These are phyloP conservation scores for Backusella westeae DNA, from an alignment of 192 early-diverging fungal genomes.

Conservation along the genomic window DNA sequence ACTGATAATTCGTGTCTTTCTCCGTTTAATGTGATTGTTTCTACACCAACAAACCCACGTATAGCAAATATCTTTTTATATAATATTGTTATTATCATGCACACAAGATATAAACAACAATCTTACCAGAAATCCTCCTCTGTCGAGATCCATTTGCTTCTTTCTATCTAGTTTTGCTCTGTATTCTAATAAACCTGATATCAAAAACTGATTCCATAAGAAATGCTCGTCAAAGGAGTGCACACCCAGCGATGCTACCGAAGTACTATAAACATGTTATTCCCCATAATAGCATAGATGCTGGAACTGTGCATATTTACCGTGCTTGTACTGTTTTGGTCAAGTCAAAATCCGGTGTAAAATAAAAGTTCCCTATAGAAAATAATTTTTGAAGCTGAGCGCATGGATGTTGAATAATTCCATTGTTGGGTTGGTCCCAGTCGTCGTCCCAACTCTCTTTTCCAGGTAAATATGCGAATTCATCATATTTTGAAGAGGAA, in stretches of 20 bases:
- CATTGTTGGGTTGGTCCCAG: slow-evolving; percentile 35
- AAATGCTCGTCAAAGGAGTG: slow-evolving; percentile 67
- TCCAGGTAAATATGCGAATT: slow-evolving; percentile 36
- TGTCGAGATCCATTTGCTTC: slow-evolving; percentile 68
- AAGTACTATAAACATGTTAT: slow-evolving; percentile 30
- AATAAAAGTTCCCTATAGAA: slow-evolving; percentile 89
- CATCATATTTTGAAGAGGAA: slow-evolving; percentile 69
- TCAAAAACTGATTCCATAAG: slow-evolving; percentile 90
- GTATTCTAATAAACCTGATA: slow-evolving; percentile 78
- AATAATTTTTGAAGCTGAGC: slow-evolving; percentile 72
- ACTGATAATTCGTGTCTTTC: slow-evolving; percentile 54
- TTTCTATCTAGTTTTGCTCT: slow-evolving; percentile 68
- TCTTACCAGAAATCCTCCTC: slow-evolving; percentile 68
- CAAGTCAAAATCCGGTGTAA: slow-evolving; percentile 85
- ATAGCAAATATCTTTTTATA: slow-evolving; percentile 60
- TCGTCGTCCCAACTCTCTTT: slow-evolving; percentile 43
- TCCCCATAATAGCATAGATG: not conserved
- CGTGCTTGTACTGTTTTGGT: slow-evolving; percentile 77
- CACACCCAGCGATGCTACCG: slow-evolving; percentile 48
- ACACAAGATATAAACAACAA: not conserved
- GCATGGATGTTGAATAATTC: slow-evolving; percentile 69
- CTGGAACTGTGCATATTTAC: slow-evolving; percentile 25
- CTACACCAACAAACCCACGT: slow-evolving; percentile 73
- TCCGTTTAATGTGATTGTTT: slow-evolving; percentile 31
- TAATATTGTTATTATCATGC: not conserved